These are phyloP conservation scores for Wallacemonas sp. DNA, from an alignment of 208 protist genomes.

Conservation along the genomic window DNA sequence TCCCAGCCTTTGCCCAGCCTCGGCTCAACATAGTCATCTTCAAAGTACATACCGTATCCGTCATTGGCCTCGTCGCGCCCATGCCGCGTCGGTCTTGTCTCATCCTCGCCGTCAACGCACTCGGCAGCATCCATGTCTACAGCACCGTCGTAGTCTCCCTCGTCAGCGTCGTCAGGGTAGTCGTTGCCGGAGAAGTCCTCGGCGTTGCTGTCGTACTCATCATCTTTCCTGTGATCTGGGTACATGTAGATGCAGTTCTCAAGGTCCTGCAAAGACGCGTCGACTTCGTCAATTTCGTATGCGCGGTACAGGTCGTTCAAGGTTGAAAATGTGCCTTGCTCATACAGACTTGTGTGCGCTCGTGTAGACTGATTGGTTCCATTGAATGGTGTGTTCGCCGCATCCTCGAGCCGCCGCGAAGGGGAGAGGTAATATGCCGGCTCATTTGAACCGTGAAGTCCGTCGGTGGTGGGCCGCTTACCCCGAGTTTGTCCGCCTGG, in stretches of 20 bases:
- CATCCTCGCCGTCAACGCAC: slow-evolving; percentile 3
- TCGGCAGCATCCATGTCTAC: slow-evolving; percentile 4
- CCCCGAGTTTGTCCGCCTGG: background rate
- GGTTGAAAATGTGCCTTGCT: slow-evolving; percentile 12
- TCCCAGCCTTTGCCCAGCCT: slow-evolving; percentile 51
- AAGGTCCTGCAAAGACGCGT: slow-evolving; percentile 29
- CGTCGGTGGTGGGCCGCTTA: background rate
- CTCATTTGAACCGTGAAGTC: background rate
- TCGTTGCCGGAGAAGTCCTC: slow-evolving; percentile 87
- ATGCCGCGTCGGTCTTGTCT: background rate
- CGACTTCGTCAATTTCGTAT: background rate
- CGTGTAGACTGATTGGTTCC: background rate
- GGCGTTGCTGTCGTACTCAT: slow-evolving; percentile 92
- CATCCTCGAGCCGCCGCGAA: slow-evolving; percentile 2
- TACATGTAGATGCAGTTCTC: slow-evolving; percentile 78
- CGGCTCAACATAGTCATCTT: slow-evolving; percentile 50
- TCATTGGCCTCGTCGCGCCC: background rate
- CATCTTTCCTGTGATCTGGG: slow-evolving; percentile 84
- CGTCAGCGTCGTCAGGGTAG: slow-evolving; percentile 69
- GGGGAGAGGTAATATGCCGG: slow-evolving; percentile 12
- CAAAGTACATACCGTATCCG: slow-evolving; percentile 48
- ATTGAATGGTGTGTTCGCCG: background rate
- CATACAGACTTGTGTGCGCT: slow-evolving; percentile 13
- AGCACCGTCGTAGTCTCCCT: slow-evolving; percentile 23
- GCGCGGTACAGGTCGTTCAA: background rate